A percentile compares a stretch with the other conserved stretches of the same genome.
Conservation (phyloP, 768 basidiomycete genomes). For the Rhodotorula babjevae region DNA sequence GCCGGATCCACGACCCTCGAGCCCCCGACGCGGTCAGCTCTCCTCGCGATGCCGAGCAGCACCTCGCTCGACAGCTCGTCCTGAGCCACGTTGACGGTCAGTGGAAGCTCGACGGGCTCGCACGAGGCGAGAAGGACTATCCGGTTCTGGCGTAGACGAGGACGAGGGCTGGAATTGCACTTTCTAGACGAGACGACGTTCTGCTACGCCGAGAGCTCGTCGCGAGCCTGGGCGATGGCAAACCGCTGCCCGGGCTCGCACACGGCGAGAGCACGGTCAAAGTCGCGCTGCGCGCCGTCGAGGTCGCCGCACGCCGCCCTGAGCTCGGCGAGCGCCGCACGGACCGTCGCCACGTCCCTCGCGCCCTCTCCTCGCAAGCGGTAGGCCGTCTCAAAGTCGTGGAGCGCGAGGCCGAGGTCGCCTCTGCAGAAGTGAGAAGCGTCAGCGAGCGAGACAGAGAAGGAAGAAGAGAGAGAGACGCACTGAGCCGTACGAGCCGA, state of each 20-base stretch:
- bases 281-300: slow-evolving; percentile 5
- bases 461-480: background rate
- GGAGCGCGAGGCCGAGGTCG: slow-evolving; percentile 15
- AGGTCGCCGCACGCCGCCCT: slow-evolving; percentile 13
- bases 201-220: background rate
- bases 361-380: slow-evolving; percentile 6
- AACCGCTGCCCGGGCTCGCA: background rate
- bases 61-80: background rate
- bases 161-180: no score
- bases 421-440: slow-evolving; percentile 2
- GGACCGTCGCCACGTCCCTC: background rate
- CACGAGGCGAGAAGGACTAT: slow-evolving; percentile 20
- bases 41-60: background rate
- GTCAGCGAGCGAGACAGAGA: background rate
- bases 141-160: background rate
- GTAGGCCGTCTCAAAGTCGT: slow-evolving; percentile 13
- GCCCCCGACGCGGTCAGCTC: background rate
- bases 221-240: background rate
- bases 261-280: slow-evolving; percentile 23
- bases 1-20: background rate
- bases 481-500: slow-evolving; percentile 13
- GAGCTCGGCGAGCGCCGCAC: slow-evolving; percentile 13
- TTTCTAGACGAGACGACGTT: no score
- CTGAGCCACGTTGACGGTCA: background rate
- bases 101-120: slow-evolving; percentile 3